Percentiles rank a stretch among this genome's conserved stretches.
phyloP scores from a whole-genome alignment of 352 stramenopile genomes.

The Pythium angustatum region DNA sequence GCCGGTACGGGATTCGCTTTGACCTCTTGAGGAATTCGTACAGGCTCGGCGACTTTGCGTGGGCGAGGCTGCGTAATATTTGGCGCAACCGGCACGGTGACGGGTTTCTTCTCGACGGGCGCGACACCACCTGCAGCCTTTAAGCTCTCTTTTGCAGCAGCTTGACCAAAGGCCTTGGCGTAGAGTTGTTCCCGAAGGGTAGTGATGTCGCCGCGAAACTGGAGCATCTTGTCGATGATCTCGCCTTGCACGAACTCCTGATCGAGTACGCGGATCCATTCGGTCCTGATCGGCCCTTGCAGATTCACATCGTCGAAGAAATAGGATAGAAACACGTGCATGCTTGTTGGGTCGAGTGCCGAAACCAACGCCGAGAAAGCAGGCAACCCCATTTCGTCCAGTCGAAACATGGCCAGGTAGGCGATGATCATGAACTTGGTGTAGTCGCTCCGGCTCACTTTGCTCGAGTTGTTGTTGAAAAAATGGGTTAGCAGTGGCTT shows the following conservation, averaged over 20 bases:
- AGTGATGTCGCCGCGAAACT: slow-evolving; percentile 38
- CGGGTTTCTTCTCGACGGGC: slow-evolving; percentile 44
- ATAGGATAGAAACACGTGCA: slow-evolving; percentile 86
- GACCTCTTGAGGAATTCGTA: slow-evolving; percentile 75
- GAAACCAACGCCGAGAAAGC: slow-evolving; percentile 65
- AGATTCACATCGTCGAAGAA: slow-evolving; percentile 76
- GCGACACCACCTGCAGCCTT: slow-evolving; percentile 42
- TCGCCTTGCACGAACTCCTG: slow-evolving; percentile 80
- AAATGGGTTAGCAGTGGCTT: slow-evolving; percentile 82
- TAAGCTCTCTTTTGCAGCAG: slow-evolving; percentile 43
- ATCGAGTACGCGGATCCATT: slow-evolving; percentile 87
- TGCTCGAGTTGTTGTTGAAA: slow-evolving; percentile 74
- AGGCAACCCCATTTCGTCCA: slow-evolving; percentile 79
- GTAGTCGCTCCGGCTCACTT: slow-evolving; percentile 84
- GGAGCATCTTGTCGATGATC: slow-evolving; percentile 67
- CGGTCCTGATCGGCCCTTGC: slow-evolving; percentile 60
- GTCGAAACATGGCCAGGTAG: slow-evolving; percentile 88
- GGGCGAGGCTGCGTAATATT: slow-evolving; percentile 88
- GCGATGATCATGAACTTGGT: slow-evolving; percentile 90
- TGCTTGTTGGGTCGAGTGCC: slow-evolving; percentile 79
- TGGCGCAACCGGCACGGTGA: slow-evolving; percentile 71
- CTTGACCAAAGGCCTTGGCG: slow-evolving; percentile 63
- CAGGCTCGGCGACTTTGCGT: slow-evolving; percentile 62
- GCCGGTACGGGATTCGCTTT: slow-evolving; percentile 70
- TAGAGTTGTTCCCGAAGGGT: slow-evolving; percentile 56